phyloP scores from a whole-genome alignment of 192 early-diverging fungal genomes.

The Gryganskiella cystojenkinii region DNA sequence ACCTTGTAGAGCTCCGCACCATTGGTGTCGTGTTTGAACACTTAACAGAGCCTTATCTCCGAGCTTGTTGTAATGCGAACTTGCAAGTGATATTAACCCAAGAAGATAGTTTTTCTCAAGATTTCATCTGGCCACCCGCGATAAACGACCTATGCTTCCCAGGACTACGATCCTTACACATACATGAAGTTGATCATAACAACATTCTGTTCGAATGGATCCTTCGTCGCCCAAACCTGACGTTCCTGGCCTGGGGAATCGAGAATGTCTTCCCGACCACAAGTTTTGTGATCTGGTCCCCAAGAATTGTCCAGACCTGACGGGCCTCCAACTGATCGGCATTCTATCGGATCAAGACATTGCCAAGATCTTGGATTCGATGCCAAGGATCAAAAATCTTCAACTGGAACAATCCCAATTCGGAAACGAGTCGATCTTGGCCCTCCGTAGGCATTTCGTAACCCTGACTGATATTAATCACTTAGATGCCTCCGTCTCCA shows the following conservation, averaged over 20 bases:
- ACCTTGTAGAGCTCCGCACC: too few relatives aligned
- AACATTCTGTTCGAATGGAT: constrained; percentile 4
- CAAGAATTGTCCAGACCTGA: constrained; percentile 10
- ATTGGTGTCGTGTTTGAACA: too few relatives aligned
- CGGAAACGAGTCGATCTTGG: neutral
- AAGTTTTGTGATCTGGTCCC: constrained; percentile 15
- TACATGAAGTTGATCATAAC: too few relatives aligned
- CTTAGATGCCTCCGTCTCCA: neutral
- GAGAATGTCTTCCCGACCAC: neutral
- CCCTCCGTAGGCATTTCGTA: constrained; percentile 26
- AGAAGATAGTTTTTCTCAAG: too few relatives aligned
- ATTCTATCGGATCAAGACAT: constrained; percentile 9
- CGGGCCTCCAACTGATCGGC: constrained; percentile 9
- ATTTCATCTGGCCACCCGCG: too few relatives aligned
- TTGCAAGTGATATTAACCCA: too few relatives aligned
- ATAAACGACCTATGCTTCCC: constrained; percentile 19
- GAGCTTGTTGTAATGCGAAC: too few relatives aligned
- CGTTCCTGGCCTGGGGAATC: constrained; percentile 13
- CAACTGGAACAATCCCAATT: constrained; percentile 6
- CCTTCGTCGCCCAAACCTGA: constrained; percentile 33
- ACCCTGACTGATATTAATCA: constrained; percentile 32
- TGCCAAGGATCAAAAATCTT: constrained; percentile 31
- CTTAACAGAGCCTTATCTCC: too few relatives aligned
- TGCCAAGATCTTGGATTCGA: constrained; percentile 15
- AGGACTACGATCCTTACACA: constrained; percentile 34